These are phyloP conservation scores for Stagonosporopsis vannaccii DNA, from an alignment of 2,329 filamentous ascomycete species.

Conservation along the genomic window DNA sequence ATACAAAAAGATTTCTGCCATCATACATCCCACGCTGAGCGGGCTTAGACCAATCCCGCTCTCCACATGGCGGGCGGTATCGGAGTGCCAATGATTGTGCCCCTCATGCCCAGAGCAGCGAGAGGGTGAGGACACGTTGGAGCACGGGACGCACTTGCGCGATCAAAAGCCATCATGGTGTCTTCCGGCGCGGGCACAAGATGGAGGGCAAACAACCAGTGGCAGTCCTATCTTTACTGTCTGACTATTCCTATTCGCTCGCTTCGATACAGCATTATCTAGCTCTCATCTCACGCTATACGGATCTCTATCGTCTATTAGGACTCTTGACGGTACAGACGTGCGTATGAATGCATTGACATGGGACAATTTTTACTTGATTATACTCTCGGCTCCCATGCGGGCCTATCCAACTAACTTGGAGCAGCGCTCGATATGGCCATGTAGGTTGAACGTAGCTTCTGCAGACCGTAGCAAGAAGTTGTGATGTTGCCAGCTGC, in stretches of 20 bases:
- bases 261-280: not conserved
- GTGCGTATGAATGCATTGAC: no score
- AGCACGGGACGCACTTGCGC: constrained; percentile 1
- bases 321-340: not conserved
- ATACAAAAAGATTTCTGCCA: constrained; percentile 38
- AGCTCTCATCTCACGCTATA: no score
- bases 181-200: not conserved
- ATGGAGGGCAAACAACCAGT: not conserved
- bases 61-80: constrained; percentile 27
- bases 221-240: not conserved
- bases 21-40: constrained; percentile 23
- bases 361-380: not conserved
- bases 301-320: not conserved
- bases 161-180: constrained; percentile 10
- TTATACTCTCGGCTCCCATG: no score
- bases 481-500: not conserved
- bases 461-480: not conserved
- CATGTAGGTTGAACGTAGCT: not conserved
- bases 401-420: no score
- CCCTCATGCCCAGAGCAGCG: constrained; percentile 14
- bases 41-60: constrained; percentile 30
- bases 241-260: not conserved
- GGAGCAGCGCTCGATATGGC: no score
- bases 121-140: constrained; percentile 7
- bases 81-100: constrained; percentile 25